Evolutionary conservation across 768 basidiomycete genomes (phyloP).

Genomic region (Rhodotorula paludigena): DNA sequence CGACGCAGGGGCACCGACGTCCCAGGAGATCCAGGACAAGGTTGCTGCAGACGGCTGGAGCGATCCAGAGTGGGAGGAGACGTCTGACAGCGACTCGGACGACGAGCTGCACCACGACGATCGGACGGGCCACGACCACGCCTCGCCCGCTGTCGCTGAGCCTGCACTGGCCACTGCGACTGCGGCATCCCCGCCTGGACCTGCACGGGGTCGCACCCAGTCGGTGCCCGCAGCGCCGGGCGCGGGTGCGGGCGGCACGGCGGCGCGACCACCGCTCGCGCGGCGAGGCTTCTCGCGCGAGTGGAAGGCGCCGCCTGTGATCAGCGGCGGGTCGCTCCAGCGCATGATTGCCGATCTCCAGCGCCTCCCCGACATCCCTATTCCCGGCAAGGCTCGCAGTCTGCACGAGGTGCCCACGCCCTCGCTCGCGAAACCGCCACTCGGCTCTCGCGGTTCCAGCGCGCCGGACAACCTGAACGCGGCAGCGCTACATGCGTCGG

Average conservation of each 20-base stretch:
- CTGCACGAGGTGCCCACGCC: conserved; percentile 2
- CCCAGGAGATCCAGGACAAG: neutral
- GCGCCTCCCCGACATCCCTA: conserved; percentile 17
- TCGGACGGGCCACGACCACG: neutral
- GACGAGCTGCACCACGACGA: neutral
- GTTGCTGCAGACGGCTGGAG: conserved; percentile 18
- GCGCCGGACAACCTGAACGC: conserved; percentile 19
- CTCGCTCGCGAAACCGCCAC: conserved; percentile 1
- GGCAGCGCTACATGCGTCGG: neutral
- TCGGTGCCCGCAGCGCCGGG: conserved; percentile 17
- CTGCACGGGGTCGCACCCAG: conserved; percentile 9
- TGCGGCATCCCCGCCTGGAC: neutral
- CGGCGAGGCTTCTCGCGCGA: conserved; percentile 21
- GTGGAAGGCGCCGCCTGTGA: conserved; percentile 14
- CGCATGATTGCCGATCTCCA: conserved; percentile 35
- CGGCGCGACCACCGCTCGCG: neutral
- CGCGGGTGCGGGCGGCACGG: neutral
- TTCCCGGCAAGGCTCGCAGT: conserved; percentile 16
- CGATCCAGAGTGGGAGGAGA: conserved; percentile 37
- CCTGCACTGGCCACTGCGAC: neutral
- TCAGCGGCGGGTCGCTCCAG: conserved; percentile 35
- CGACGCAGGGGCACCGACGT: neutral
- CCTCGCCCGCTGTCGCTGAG: neutral
- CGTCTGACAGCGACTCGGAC: conserved; percentile 14
- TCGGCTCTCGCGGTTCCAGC: conserved; percentile 14